Conservation (phyloP, 2,329 filamentous ascomycete species). For the Fusarium nurragi region DNA sequence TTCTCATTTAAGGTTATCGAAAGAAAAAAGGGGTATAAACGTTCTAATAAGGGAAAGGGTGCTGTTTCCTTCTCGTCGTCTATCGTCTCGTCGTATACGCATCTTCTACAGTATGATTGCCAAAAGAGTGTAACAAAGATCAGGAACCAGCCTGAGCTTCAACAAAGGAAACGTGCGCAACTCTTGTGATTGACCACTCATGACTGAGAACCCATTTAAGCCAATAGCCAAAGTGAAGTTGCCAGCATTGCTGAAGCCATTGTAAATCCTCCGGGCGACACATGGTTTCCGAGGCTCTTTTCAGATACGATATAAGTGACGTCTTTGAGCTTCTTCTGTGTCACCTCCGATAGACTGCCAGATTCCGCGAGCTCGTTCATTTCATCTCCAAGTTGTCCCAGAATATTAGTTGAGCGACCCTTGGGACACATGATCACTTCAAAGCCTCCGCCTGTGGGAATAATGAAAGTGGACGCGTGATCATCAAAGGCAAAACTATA, state of each 20-base stretch:
- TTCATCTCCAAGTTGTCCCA: constrained; percentile 61
- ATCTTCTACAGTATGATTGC: neutral
- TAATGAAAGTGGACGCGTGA: constrained; percentile 67
- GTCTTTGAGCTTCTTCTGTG: constrained; percentile 47
- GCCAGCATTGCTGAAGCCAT: constrained; percentile 18
- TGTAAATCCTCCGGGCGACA: constrained; percentile 26
- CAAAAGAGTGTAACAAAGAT: constrained; percentile 2
- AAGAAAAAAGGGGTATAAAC: constrained; percentile 34
- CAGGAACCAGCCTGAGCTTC: constrained; percentile 31
- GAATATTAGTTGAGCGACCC: constrained; percentile 68
- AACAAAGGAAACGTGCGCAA: constrained; percentile 12
- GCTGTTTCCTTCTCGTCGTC: constrained; percentile 18
- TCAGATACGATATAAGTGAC: constrained; percentile 50
- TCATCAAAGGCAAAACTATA: constrained; percentile 80
- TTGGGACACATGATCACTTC: constrained; percentile 80
- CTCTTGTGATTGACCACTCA: neutral
- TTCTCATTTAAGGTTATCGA: constrained; percentile 39
- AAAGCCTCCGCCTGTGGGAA: constrained; percentile 76
- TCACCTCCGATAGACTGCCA: constrained; percentile 50
- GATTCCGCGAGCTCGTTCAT: constrained; percentile 58
- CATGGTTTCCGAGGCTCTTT: constrained; percentile 38
- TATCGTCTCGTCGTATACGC: constrained; percentile 19
- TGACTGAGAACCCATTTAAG: constrained; percentile 6
- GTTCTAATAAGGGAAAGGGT: constrained; percentile 23
- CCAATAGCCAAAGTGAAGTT: constrained; percentile 29